Evolutionary conservation across 2,329 filamentous ascomycete species (phyloP), one percentile per base, ranked within the genome.

Genomic region (Diplodia mutila): DNA sequence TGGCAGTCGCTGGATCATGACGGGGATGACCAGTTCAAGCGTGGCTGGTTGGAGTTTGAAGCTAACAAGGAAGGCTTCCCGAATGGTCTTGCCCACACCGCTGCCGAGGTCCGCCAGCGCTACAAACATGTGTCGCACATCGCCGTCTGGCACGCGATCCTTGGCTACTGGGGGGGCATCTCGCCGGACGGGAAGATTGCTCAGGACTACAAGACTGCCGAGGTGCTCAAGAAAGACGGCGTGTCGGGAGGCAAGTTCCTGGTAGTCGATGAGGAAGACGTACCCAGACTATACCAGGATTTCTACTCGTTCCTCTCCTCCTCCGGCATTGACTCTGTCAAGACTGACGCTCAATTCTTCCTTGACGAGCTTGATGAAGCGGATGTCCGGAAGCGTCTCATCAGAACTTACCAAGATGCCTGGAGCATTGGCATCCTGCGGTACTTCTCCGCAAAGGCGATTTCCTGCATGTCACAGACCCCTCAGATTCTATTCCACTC

Each of bases 401-500:
- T 89, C 55, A 85, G 85, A 8, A 82, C 89, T 2, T 97, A 97
- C 73, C 90, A 95, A 70, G 92, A 97, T 75, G 91, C 92, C 8
- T 98, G 94, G 94, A 89, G 87, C 1, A 86, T 93, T 65, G 88
- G 91, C 1, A 88, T 89, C 9, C 85, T 97, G 9, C 89, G 90
- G 12, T 86, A 96, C 75, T 95, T 99, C 75, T 87, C 88, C 72
- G 87, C 86, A 59, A 90, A 89, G 72, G 87, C 89, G 5, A 96
- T 97, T 61, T 94, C 92, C 3, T 98, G 95, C 87, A 98, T 98
- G 94, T 95, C 93, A 0, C 91, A 95, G 77, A 86, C 90, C 2
- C 95, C 95, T 0, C 90, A 94, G 67, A 89, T 94, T 21, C 83
- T 98, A 11, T 97, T 97, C 80, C 89, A 93, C 75, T 90, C 90